These are phyloP conservation scores for Pyrenophora seminiperda DNA, from an alignment of 2,329 filamentous ascomycete species.

Conservation along the genomic window DNA sequence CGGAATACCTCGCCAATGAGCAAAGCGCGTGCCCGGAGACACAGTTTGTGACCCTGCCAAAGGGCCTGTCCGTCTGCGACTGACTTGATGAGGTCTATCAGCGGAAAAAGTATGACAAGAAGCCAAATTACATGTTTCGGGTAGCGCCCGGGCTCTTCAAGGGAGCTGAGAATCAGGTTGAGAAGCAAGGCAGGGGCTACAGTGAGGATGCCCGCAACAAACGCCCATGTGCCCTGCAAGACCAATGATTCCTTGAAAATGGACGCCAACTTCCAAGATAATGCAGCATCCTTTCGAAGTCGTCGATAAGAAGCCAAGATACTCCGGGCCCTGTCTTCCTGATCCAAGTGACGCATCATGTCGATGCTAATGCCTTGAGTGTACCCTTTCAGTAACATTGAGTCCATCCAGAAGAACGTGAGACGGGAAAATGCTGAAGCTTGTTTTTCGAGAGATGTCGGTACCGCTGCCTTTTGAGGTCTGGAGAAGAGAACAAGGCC, in stretches of 20 bases:
- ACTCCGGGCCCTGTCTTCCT: neutral
- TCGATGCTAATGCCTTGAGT: neutral
- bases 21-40: neutral
- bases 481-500: neutral
- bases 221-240: slow-evolving; percentile 1
- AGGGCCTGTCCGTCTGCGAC: slow-evolving; percentile 1
- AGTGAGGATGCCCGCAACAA: neutral
- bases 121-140: neutral
- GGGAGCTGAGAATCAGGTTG: neutral
- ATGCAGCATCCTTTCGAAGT: neutral
- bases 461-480: neutral
- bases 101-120: neutral
- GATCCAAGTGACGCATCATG: slow-evolving; percentile 1
- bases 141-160: neutral
- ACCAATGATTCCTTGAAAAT: neutral
- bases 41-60: neutral
- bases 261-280: neutral
- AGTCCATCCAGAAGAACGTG: slow-evolving; percentile 1
- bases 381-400: slow-evolving; percentile 1
- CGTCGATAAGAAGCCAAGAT: neutral
- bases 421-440: neutral
- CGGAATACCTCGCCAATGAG: slow-evolving; percentile 1
- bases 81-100: neutral
- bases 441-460: neutral
- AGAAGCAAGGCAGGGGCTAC: neutral